phyloP scores from a whole-genome alignment of 768 basidiomycete genomes.

The Leccinum imitatum region DNA sequence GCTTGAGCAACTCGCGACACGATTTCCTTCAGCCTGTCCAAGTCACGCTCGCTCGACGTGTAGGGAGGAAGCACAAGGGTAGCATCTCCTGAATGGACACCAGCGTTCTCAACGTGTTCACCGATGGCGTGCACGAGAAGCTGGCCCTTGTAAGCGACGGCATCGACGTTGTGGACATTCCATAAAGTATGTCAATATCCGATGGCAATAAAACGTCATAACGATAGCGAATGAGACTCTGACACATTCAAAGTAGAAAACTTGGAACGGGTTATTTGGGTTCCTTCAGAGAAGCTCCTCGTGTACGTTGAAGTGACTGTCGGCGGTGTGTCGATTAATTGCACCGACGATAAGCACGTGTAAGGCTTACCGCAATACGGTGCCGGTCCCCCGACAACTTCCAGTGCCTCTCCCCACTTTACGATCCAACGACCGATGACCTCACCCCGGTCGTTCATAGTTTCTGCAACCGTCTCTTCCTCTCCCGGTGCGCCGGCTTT shows the following conservation, averaged over 20 bases:
- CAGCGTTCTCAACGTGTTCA: constrained; percentile 98
- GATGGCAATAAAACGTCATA: not conserved
- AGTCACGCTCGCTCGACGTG: constrained; percentile 71
- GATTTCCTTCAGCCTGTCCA: constrained; percentile 87
- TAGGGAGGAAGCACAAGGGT: constrained; percentile 96
- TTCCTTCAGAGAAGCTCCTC: constrained; percentile 42
- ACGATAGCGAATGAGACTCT: not conserved
- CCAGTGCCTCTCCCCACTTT: constrained; percentile 68
- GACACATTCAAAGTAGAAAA: not conserved
- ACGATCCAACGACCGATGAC: constrained; percentile 79
- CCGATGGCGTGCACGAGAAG: constrained; percentile 95
- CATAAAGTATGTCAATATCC: not conserved
- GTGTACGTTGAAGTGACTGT: constrained; percentile 53
- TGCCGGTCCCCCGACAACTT: constrained; percentile 60
- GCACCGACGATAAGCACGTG: not conserved
- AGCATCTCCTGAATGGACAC: constrained; percentile 98
- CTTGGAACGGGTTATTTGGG: not conserved
- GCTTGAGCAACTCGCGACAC: constrained; percentile 93
- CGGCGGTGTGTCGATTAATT: not conserved
- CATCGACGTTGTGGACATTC: constrained; percentile 69
- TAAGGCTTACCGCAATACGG: constrained; percentile 56
- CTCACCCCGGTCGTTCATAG: constrained; percentile 53
- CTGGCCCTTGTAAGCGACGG: constrained; percentile 89
- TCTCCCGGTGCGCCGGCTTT: constrained; percentile 42
- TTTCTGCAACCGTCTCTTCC: constrained; percentile 84